Percentiles rank a stretch among this genome's conserved stretches.
Evolutionary conservation across 352 stramenopile species (phyloP).

Genomic region (Phytophthora rubi): DNA sequence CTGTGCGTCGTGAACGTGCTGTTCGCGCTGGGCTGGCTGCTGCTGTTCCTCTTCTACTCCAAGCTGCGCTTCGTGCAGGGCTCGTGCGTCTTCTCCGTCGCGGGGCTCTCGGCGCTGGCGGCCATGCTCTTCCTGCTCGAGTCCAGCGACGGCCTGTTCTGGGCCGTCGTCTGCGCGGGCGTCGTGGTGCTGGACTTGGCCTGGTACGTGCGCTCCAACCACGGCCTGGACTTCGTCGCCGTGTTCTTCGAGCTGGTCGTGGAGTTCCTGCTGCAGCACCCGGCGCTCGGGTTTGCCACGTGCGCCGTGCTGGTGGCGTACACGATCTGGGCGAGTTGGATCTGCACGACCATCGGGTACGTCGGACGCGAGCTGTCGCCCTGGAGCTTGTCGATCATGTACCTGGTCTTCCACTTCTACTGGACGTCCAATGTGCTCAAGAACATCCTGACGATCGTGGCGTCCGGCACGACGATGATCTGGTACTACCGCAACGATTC

Average conservation of each 20-base stretch:
- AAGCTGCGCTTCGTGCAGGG: constrained; percentile 78
- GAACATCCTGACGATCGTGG: constrained; percentile 81
- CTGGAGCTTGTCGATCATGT: constrained; percentile 75
- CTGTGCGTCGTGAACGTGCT: constrained; percentile 77
- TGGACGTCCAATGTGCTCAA: constrained; percentile 90
- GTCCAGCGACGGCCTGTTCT: constrained; percentile 51
- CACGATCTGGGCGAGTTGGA: constrained; percentile 82
- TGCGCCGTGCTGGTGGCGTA: constrained; percentile 60
- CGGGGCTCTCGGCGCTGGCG: constrained; percentile 56
- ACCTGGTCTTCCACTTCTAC: constrained; percentile 87
- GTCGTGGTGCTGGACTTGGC: constrained; percentile 62
- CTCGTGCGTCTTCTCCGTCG: constrained; percentile 71
- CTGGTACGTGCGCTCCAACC: constrained; percentile 75
- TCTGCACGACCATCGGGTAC: constrained; percentile 78
- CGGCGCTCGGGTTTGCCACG: constrained; percentile 63
- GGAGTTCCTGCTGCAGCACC: constrained; percentile 63
- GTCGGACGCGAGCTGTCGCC: constrained; percentile 65
- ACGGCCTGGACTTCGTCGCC: constrained; percentile 80
- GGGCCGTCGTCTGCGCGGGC: constrained; percentile 49
- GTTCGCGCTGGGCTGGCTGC: constrained; percentile 71
- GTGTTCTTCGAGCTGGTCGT: constrained; percentile 87
- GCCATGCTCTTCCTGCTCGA: constrained; percentile 63
- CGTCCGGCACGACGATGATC: constrained; percentile 81
- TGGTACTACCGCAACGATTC: constrained; percentile 88
- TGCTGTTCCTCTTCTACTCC: constrained; percentile 77